Percentiles rank a stretch among this genome's conserved stretches.
These are phyloP conservation scores for Gliomastix tumulicola DNA, from an alignment of 2,329 filamentous ascomycete species.

Conservation along the genomic window DNA sequence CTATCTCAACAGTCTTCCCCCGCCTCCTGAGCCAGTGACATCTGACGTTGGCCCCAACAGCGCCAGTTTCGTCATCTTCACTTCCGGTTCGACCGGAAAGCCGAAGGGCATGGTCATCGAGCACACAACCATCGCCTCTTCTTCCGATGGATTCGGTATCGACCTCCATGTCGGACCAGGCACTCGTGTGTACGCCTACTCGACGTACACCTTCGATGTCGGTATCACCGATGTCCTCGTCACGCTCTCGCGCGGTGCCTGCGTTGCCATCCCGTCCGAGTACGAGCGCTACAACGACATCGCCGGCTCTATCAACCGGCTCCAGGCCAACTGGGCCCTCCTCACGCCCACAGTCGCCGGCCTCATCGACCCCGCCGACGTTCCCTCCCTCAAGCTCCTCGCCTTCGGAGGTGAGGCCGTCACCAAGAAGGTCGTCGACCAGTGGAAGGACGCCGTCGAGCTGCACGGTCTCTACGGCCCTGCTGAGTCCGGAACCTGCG, in stretches of 20 bases:
- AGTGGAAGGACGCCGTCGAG: slow-evolving; percentile 3
- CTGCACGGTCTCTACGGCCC: slow-evolving; percentile 32
- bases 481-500: slow-evolving; percentile 20
- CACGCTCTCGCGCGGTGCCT: slow-evolving; percentile 6
- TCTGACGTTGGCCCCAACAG: not conserved
- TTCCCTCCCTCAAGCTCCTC: slow-evolving; percentile 6
- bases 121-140: not conserved
- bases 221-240: slow-evolving; percentile 2
- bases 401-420: slow-evolving; percentile 8
- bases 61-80: slow-evolving; percentile 2
- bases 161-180: not conserved
- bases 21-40: too few species aligned
- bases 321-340: slow-evolving; percentile 4
- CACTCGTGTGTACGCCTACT: slow-evolving; percentile 1
- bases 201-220: slow-evolving; percentile 3
- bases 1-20: not conserved
- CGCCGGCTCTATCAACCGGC: not conserved
- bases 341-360: slow-evolving; percentile 10
- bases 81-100: slow-evolving; percentile 3
- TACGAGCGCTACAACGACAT: slow-evolving; percentile 4
- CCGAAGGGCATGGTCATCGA: slow-evolving; percentile 3
- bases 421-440: slow-evolving; percentile 4
- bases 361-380: slow-evolving; percentile 7
- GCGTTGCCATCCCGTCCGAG: slow-evolving; percentile 9
- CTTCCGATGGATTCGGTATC: not conserved